Evolutionary conservation across 768 basidiomycete species (phyloP), one percentile per base, ranked within the genome.

Genomic region (Trametopsis cervina): DNA sequence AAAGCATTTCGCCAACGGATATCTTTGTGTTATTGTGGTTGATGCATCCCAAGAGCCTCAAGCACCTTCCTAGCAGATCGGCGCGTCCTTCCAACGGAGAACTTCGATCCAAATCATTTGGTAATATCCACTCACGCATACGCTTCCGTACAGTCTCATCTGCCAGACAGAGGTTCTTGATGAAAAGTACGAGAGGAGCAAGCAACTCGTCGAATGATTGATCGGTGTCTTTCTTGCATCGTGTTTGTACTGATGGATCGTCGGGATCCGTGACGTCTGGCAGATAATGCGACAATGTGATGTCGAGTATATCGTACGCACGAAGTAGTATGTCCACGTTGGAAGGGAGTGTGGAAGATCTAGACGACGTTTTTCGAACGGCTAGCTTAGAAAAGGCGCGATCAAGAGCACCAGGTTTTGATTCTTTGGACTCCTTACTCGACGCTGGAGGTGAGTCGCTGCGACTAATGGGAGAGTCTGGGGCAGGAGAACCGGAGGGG

Each of bases 1-100:
- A 98, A 15, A 98, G 66, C 73, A 98, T 72, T 68, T 97, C 93
- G 9, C 94, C 94, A 2, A 85, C 76, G 12, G 85, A 71, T 56
- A 81, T 79, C 59, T 90, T 88, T 52, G 89, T 65, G 38, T 83
- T 73, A 1, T 73, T 60, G 55, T 94, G 83, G 55, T 89, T 85
- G 2, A 92, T 76, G 51, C 82, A 80, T 2, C 74, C 69, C 47
- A 98, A 71, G 18, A 97, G 69, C 15, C 93, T 77, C 24, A 97
- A 63, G 58, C 86, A 81, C 42, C 86, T 72, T 0, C 96, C 96
- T 2, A 97, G 68, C 6, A 86, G 64, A 59, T 89, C 84, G 12
- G 77, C 49, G 3, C 91, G 80, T 35, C 70, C 66, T 60, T 97
- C 91, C 20, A 98, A 70, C 3, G 89, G 77, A 7, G 63, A 68